Evolutionary conservation across 2,329 filamentous ascomycete species (phyloP).

Genomic region (Epichloe sibirici): DNA sequence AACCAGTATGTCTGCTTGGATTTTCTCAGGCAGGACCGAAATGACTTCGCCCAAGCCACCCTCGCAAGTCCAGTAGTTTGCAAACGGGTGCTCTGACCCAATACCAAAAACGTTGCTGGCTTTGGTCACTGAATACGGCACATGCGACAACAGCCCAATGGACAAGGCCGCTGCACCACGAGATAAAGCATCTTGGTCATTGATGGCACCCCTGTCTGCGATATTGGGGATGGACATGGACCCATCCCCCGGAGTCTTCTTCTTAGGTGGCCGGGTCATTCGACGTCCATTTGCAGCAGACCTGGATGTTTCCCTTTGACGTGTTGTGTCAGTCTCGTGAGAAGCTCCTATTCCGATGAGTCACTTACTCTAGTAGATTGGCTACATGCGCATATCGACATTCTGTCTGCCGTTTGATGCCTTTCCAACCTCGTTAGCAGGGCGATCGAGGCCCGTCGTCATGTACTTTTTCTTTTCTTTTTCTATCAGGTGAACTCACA

Average conservation of each 20-base stretch:
- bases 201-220: constrained; percentile 39
- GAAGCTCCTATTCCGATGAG: neutral
- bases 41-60: constrained; percentile 66
- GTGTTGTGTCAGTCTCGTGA: constrained; percentile 4
- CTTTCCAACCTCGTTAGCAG: constrained; percentile 27
- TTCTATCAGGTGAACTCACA: constrained; percentile 31
- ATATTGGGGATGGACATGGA: constrained; percentile 39
- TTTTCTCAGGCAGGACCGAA: constrained; percentile 60
- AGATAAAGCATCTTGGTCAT: constrained; percentile 30
- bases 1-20: constrained; percentile 61
- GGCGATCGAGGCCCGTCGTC: neutral
- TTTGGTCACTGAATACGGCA: constrained; percentile 58
- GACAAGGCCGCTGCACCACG: constrained; percentile 42
- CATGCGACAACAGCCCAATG: constrained; percentile 54
- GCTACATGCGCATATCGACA: constrained; percentile 68
- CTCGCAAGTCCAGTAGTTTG: constrained; percentile 75
- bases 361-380: constrained; percentile 60
- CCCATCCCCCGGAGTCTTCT: constrained; percentile 30
- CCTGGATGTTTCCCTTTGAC: constrained; percentile 42
- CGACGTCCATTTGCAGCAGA: constrained; percentile 39
- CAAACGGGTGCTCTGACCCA: constrained; percentile 65
- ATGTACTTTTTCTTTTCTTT: neutral
- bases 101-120: constrained; percentile 73
- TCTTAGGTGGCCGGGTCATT: constrained; percentile 46
- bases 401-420: constrained; percentile 63